Base-by-base conservation (phyloP, 768 basidiomycete genomes). In the Crassisporium funariophilum region DNA sequence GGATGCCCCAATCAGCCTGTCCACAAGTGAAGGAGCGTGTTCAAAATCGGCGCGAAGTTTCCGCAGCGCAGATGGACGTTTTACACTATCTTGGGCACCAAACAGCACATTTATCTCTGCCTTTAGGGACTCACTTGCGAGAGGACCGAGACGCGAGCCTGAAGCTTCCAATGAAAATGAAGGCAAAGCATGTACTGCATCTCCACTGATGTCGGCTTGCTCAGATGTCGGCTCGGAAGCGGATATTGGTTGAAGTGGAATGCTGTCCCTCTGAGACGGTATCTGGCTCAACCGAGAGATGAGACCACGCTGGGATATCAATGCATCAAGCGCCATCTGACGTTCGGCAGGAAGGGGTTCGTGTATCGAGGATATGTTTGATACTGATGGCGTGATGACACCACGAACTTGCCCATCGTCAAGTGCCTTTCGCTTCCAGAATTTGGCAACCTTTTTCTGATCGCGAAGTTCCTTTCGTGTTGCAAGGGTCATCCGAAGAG, bases 401-500 rank as follows among this genome's bases (percentile, higher is more conserved):
- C 55, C 47, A 25, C 44, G 38, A 15, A 50, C 47, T 17, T 47
- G 52, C 15, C 51, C 53, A 2, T 57, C 54, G 49, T 63, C 65
- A 39, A 69, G 62, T 13, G 75, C 75, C 10, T 70, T 56, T n/a
- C 62, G 69, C 59, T 76, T 80, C 74, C 73, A 79, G 34, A 74
- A 78, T 38, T 73, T 75, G 49, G 68, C 58, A 24, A 61, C 58
- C 44, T 76, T 78, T 60, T 62, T 75, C 43, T 65, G 66, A 33
- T 71, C 64, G 27, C 66, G 70, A 37, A 77, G 71, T 41, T 76
- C 71, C 45, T 65, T 70, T 39, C 77, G 70, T 37, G 69, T 60
- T 22, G 70, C 68, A 35, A 78, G 63, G 20, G 76, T 74, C 60
- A 77, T 52, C 40, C 71, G 67, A 41, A 79, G 64, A n/a, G 78